Evolutionary conservation across 495 filamentous ascomycete species (phyloP), one percentile per base, ranked within the genome.

Genomic region (Monascus purpureus): DNA sequence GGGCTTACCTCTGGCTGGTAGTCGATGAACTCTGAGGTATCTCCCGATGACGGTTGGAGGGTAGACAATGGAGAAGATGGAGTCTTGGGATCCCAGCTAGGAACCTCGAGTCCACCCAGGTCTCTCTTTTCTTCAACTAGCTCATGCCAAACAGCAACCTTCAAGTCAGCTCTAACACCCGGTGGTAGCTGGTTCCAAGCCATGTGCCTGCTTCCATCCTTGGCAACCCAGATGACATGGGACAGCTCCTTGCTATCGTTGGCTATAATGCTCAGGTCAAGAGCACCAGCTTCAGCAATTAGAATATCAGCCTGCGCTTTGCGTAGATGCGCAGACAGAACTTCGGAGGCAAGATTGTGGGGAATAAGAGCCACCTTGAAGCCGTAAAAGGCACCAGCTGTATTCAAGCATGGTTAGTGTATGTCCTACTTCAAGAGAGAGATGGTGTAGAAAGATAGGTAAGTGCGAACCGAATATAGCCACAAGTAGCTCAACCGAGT

Each of bases 191-290:
- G 82, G 47, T 85, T 73, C 75, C 74, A 81, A 56, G 93, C 88
- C 68, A 96, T 82, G 47, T 99, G 90, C 39, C 74, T 71, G 57
- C 81, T 95, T 19, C 82, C 83, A 45, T 80, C 66, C 43, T 95
- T 90, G 5, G 90, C 92, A 2, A 95, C 87, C 83, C 86, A 96
- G 36, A 95, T 67, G 9, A 94, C 70, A 33, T 85, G 73, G 34
- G 78, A 75, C 6, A 96, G 61, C 29, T 72, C 67, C 8, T 72
- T 59, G 47, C 80, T 81, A 35, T 59, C 65, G 42, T 75, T 72
- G 9, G 72, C 66, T 12, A 92, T 67, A 18, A 71, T 56, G 34
- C 82, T 73, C 16, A 96, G 70, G 17, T 93, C 84, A 33, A 96
- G 66, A 11, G 82, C 73, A n/a, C 90, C 90, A 4, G 88, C 88